phyloP scores from a whole-genome alignment of 2,329 filamentous ascomycete genomes.

The Exophiala sp. region DNA sequence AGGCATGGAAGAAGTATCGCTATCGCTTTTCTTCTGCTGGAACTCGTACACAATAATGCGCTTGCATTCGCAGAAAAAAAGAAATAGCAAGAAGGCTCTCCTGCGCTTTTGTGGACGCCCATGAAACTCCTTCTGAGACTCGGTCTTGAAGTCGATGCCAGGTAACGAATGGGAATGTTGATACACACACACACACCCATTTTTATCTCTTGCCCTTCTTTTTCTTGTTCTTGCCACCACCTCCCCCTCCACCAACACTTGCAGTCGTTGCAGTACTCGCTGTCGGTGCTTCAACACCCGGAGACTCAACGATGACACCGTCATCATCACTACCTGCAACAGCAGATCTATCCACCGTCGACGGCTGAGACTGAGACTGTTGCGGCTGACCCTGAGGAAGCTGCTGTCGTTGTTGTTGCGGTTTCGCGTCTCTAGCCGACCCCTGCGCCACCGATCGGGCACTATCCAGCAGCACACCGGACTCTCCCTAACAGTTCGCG shows the following conservation, averaged over 20 bases:
- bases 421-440: too few relatives aligned
- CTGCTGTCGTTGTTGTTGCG: too few relatives aligned
- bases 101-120: background rate
- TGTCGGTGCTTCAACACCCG: constrained; percentile 25
- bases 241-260: constrained; percentile 19
- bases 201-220: constrained; percentile 45
- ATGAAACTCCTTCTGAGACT: background rate
- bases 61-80: background rate
- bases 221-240: constrained; percentile 41
- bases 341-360: constrained; percentile 34
- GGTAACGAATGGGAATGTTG: too few relatives aligned
- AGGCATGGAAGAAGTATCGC: constrained; percentile 1
- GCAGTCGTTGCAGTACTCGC: constrained; percentile 35
- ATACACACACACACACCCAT: background rate
- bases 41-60: too few relatives aligned
- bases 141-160: background rate
- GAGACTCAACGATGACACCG: constrained; percentile 65
- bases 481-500: constrained; percentile 57
- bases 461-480: too few relatives aligned
- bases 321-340: constrained; percentile 58
- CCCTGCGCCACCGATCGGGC: too few relatives aligned
- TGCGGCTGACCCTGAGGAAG: background rate
- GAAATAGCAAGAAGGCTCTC: background rate
- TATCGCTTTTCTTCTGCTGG: background rate
- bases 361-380: background rate